phyloP scores from a whole-genome alignment of 805 yeast species.

The Kodamaea laetipori region DNA sequence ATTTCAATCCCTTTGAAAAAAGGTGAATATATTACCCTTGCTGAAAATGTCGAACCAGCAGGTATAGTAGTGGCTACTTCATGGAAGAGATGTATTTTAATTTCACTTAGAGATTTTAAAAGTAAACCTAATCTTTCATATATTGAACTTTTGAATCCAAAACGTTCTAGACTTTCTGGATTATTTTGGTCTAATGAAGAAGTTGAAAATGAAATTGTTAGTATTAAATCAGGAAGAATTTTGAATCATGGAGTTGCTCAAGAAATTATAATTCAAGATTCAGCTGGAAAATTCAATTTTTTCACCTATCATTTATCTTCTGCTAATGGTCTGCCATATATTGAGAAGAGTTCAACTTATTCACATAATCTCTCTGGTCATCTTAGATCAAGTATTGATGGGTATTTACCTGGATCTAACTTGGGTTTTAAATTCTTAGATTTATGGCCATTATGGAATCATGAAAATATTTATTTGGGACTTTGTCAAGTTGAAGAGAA shows the following conservation, averaged over 20 bases:
- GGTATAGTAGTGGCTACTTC: slow-evolving; percentile 76
- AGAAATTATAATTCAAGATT: slow-evolving; percentile 27
- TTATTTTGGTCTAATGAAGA: slow-evolving; percentile 15
- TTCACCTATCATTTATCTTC: slow-evolving; percentile 32
- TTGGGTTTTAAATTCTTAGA: slow-evolving; percentile 61
- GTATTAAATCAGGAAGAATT: slow-evolving; percentile 55
- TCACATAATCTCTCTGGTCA: slow-evolving; percentile 34
- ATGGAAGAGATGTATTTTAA: slow-evolving; percentile 61
- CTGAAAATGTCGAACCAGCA: slow-evolving; percentile 68
- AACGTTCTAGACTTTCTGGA: slow-evolving; percentile 3
- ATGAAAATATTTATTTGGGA: slow-evolving; percentile 47
- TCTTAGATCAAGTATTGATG: slow-evolving; percentile 36
- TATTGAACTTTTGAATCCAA: slow-evolving; percentile 29
- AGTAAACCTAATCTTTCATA: slow-evolving; percentile 57
- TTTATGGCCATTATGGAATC: slow-evolving; percentile 45
- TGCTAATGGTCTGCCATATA: slow-evolving; percentile 29
- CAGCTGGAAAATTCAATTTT: slow-evolving; percentile 39
- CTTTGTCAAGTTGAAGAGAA: slow-evolving; percentile 26
- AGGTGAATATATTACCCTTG: slow-evolving; percentile 58
- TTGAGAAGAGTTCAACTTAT: slow-evolving; percentile 28
- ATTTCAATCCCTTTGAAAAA: slow-evolving; percentile 41
- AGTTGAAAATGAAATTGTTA: slow-evolving; percentile 40
- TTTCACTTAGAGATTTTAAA: slow-evolving; percentile 64
- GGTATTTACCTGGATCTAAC: slow-evolving; percentile 49
- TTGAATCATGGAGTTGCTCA: slow-evolving; percentile 50